A percentile compares a stretch with the other conserved stretches of the same genome.
phyloP scores from a whole-genome alignment of 768 basidiomycete species.

The Neoboletus magnificus region DNA sequence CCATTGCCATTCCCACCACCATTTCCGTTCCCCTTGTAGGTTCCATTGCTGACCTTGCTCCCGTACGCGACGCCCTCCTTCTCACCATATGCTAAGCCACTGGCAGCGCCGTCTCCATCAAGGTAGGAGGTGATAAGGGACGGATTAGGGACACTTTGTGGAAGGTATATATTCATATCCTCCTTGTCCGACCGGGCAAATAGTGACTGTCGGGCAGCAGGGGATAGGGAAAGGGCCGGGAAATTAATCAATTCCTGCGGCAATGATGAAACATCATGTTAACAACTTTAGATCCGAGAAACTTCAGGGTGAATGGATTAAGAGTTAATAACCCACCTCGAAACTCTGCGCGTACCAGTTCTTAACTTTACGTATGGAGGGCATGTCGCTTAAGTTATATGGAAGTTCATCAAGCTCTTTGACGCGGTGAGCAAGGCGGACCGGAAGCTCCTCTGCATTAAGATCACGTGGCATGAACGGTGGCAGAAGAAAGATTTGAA shows the following conservation, averaged over 20 bases:
- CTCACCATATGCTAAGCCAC: slow-evolving; percentile 13
- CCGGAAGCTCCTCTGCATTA: slow-evolving; percentile 12
- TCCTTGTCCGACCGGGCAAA: slow-evolving; percentile 10
- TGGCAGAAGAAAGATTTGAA: neutral
- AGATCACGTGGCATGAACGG: neutral
- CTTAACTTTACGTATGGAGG: slow-evolving; percentile 18
- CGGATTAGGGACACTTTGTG: slow-evolving; percentile 13
- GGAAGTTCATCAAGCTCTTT: slow-evolving; percentile 19
- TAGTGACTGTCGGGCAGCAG: slow-evolving; percentile 11
- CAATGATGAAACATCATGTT: neutral
- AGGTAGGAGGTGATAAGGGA: slow-evolving; percentile 18
- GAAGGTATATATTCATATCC: slow-evolving; percentile 16
- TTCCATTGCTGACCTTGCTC: slow-evolving; percentile 9
- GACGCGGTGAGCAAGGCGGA: slow-evolving; percentile 17
- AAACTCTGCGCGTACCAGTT: slow-evolving; percentile 20
- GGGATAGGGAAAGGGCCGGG: slow-evolving; percentile 12
- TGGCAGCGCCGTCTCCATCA: slow-evolving; percentile 27
- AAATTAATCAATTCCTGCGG: slow-evolving; percentile 12
- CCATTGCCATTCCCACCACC: slow-evolving; percentile 14
- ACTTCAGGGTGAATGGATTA: neutral
- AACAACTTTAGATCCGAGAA: neutral
- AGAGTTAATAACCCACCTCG: slow-evolving; percentile 5
- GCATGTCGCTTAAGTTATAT: slow-evolving; percentile 15
- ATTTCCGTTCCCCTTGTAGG: slow-evolving; percentile 22
- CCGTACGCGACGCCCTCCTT: slow-evolving; percentile 9